Percentiles rank a stretch among this genome's conserved stretches.
phyloP scores from a whole-genome alignment of 192 early-diverging fungal genomes.

The Funneliformis geosporum region DNA sequence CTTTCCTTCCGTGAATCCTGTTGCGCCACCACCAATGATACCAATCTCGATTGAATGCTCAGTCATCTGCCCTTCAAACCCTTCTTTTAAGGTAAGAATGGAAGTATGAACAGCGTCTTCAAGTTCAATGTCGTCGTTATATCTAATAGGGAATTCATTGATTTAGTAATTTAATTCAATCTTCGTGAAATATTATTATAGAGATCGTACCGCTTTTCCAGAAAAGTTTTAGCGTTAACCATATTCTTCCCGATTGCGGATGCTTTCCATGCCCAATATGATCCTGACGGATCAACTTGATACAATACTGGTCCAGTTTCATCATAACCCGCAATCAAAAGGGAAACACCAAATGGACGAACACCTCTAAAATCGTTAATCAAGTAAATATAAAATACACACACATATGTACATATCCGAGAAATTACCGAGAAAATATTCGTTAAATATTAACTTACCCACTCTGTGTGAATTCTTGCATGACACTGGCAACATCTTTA shows the following conservation, averaged over 20 bases:
- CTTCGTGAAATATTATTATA: constrained; percentile 12
- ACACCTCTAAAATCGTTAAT: constrained; percentile 76
- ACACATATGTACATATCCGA: too few species aligned
- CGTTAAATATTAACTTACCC: constrained; percentile 61
- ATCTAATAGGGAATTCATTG: constrained; percentile 48
- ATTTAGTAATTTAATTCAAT: neutral
- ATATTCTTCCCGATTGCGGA: constrained; percentile 99
- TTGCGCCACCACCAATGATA: constrained; percentile 64
- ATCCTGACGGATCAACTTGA: constrained; percentile 99
- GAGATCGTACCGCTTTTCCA: constrained; percentile 84
- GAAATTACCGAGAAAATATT: too few species aligned
- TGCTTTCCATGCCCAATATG: constrained; percentile 99
- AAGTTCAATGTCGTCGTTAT: constrained; percentile 90
- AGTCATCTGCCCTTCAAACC: constrained; percentile 99
- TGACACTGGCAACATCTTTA: constrained; percentile 93
- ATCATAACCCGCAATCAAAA: constrained; percentile 94
- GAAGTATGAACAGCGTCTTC: constrained; percentile 99
- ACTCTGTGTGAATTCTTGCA: constrained; percentile 99
- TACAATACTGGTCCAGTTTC: constrained; percentile 90
- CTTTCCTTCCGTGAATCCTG: constrained; percentile 59
- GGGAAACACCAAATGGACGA: constrained; percentile 97
- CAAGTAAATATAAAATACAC: too few species aligned
- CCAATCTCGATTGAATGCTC: constrained; percentile 96
- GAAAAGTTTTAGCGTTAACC: constrained; percentile 98
- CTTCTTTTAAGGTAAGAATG: constrained; percentile 98